These are phyloP conservation scores for Microthyrium microscopicum DNA, from an alignment of 2,329 filamentous ascomycete genomes.

Conservation along the genomic window DNA sequence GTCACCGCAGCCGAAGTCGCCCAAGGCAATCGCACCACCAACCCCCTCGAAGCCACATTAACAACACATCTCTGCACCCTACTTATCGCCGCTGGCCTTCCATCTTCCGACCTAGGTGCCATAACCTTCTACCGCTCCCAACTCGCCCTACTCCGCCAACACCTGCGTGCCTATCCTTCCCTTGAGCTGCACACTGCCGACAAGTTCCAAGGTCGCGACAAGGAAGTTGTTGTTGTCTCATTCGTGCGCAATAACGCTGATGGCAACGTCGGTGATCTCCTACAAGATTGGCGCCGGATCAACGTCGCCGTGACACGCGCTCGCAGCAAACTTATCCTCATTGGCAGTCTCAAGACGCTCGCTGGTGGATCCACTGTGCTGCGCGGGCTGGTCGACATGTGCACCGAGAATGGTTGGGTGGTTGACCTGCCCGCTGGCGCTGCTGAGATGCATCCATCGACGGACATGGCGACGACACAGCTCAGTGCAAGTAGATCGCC, in stretches of 20 bases:
- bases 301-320: slow-evolving; percentile 93
- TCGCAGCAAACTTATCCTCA: slow-evolving; percentile 75
- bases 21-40: slow-evolving; percentile 74
- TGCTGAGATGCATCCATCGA: slow-evolving; percentile 51
- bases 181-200: slow-evolving; percentile 96
- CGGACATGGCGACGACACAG: slow-evolving; percentile 30
- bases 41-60: slow-evolving; percentile 64
- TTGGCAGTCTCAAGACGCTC: slow-evolving; percentile 73
- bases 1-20: slow-evolving; percentile 51
- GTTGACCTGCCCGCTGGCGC: slow-evolving; percentile 52
- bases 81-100: slow-evolving; percentile 59
- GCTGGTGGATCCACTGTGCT: slow-evolving; percentile 51
- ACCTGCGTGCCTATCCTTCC: slow-evolving; percentile 17
- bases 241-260: slow-evolving; percentile 77
- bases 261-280: slow-evolving; percentile 70
- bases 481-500: slow-evolving; percentile 10
- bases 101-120: slow-evolving; percentile 66
- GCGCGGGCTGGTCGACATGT: slow-evolving; percentile 55
- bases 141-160: slow-evolving; percentile 62
- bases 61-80: slow-evolving; percentile 66
- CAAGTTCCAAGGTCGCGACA: slow-evolving; percentile 91
- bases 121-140: slow-evolving; percentile 96
- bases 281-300: slow-evolving; percentile 82
- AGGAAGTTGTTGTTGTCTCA: slow-evolving; percentile 75
- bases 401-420: slow-evolving; percentile 65